phyloP scores from a whole-genome alignment of 768 basidiomycete genomes.

The Exidia glandulosa region DNA sequence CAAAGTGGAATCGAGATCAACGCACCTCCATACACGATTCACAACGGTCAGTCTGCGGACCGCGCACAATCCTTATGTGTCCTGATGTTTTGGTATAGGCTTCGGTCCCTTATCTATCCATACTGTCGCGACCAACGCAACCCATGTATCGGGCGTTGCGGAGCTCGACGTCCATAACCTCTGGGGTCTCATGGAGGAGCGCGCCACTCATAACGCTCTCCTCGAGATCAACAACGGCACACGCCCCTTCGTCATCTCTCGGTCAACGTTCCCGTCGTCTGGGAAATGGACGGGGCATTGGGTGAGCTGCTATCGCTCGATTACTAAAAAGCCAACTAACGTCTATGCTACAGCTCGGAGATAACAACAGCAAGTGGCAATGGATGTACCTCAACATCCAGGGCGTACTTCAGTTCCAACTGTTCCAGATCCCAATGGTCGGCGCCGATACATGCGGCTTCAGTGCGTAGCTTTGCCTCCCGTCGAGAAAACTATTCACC shows the following conservation, averaged over 20 bases:
- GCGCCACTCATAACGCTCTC: conserved; percentile 50
- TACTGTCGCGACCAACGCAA: conserved; percentile 60
- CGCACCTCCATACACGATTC: conserved; percentile 55
- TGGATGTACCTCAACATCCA: conserved; percentile 63
- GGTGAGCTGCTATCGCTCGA: conserved; percentile 27
- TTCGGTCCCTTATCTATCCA: conserved; percentile 39
- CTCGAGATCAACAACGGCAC: conserved; percentile 41
- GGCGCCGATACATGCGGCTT: conserved; percentile 72
- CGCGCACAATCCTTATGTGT: background rate
- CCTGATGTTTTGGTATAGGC: conserved; percentile 21
- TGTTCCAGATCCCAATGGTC: conserved; percentile 76
- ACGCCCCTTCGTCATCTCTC: conserved; percentile 61
- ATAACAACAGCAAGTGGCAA: conserved; percentile 66
- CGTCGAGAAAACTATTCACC: background rate
- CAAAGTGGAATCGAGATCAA: conserved; percentile 39
- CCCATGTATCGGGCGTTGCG: conserved; percentile 47
- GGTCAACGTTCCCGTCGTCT: conserved; percentile 57
- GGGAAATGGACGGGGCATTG: conserved; percentile 68
- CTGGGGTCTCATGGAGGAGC: conserved; percentile 63
- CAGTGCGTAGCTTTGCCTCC: conserved; percentile 21
- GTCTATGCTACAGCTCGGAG: conserved; percentile 43
- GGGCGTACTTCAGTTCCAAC: conserved; percentile 71
- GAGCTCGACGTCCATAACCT: conserved; percentile 64
- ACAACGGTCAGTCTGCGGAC: conserved; percentile 42
- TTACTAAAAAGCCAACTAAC: background rate